Evolutionary conservation across 768 basidiomycete genomes (phyloP).

Genomic region (Mycena albidolilacea): DNA sequence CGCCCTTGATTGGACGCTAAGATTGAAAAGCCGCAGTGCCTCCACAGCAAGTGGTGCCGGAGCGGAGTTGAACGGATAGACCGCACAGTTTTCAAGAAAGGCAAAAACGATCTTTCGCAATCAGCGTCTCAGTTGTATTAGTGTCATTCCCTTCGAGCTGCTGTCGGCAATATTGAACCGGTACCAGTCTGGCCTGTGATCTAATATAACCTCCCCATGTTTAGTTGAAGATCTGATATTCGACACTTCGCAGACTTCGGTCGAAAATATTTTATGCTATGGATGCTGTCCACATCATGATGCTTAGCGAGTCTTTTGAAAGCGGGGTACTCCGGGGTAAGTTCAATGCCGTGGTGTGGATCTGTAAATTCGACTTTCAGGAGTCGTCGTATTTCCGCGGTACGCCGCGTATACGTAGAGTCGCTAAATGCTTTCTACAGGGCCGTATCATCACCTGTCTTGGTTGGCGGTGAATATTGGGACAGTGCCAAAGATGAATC

Average conservation of each 20-base stretch:
- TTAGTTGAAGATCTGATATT: neutral
- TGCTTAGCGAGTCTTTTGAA: neutral
- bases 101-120: neutral
- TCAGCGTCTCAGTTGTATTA: neutral
- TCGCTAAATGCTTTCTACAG: neutral
- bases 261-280: neutral
- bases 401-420: too few species aligned
- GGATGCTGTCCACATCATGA: neutral
- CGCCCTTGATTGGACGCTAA: too few species aligned
- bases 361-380: neutral
- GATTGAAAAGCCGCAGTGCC: too few species aligned
- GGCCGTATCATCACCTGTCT: neutral
- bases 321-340: conserved; percentile 8
- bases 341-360: neutral
- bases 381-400: neutral
- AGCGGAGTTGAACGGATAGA: too few species aligned
- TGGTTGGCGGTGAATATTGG: conserved; percentile 4
- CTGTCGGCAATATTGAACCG: conserved; percentile 3
- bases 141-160: neutral
- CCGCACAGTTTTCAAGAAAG: too few species aligned
- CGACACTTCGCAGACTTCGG: neutral
- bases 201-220: too few species aligned
- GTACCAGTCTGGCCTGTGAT: neutral
- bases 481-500: neutral
- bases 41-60: too few species aligned